Evolutionary conservation across 306 rosid genomes (phyloP).

Genomic region (Canavalia gladiata): DNA sequence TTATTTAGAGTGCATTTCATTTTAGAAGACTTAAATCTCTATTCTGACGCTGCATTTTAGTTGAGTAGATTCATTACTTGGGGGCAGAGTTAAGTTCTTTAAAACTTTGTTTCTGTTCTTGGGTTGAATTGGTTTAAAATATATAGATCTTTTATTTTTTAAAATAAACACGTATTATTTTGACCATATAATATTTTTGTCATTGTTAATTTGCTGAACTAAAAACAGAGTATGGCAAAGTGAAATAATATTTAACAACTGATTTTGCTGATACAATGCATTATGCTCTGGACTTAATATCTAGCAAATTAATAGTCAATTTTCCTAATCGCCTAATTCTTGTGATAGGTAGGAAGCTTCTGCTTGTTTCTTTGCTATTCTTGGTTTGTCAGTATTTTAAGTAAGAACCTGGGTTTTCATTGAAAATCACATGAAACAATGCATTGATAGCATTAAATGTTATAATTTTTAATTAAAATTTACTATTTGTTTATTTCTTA

Average conservation of each 20-base stretch:
- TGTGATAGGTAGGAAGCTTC: conserved; percentile 20
- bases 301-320: neutral
- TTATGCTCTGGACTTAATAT: conserved; percentile 9
- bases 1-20: too few species aligned
- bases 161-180: neutral
- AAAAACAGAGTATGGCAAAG: neutral
- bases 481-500: too few species aligned
- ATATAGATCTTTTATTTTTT: neutral
- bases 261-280: conserved; percentile 10
- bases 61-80: neutral
- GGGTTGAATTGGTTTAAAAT: neutral
- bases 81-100: neutral
- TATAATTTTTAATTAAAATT: too few species aligned
- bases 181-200: neutral
- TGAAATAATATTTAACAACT: conserved; percentile 19
- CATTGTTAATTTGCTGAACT: conserved; percentile 21
- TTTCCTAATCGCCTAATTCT: conserved; percentile 17
- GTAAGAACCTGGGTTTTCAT: too few species aligned
- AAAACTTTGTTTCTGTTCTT: neutral
- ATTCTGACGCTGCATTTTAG: neutral
- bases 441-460: too few species aligned
- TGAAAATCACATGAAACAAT: too few species aligned
- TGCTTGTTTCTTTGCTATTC: conserved; percentile 33
- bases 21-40: too few species aligned
- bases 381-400: neutral